Percentiles rank a stretch among this genome's conserved stretches.
Evolutionary conservation across 176 grass and related monocot genomes (phyloP).

Genomic region (Lolium rigidum): DNA sequence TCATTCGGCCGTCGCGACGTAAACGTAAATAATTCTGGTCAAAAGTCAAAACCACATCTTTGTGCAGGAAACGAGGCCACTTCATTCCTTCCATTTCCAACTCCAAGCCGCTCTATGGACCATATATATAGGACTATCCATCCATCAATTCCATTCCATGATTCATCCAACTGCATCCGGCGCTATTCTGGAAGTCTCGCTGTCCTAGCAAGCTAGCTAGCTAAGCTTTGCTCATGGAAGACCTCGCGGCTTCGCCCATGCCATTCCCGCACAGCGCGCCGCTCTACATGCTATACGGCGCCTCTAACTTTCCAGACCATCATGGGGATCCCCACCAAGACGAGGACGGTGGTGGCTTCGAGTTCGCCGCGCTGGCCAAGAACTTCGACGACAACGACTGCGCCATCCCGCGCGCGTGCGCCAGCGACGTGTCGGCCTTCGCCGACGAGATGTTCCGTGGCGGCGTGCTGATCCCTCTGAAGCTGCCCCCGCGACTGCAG

Average conservation of each 20-base stretch:
- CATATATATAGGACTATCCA: background rate
- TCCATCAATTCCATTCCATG: background rate
- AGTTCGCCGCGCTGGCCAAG: conserved; percentile 22
- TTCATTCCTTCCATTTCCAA: background rate
- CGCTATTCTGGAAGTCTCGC: background rate
- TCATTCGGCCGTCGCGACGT: background rate
- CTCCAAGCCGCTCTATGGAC: background rate
- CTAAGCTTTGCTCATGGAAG: conserved; percentile 31
- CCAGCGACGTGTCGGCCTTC: conserved; percentile 44
- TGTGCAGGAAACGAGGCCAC: background rate
- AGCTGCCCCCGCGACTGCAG: conserved; percentile 48
- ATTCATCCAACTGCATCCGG: background rate
- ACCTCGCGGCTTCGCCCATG: conserved; percentile 39
- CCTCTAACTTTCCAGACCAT: background rate
- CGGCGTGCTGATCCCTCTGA: conserved; percentile 39
- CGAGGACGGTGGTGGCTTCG: conserved; percentile 22
- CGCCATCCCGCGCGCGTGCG: conserved; percentile 21
- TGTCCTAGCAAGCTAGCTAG: background rate
- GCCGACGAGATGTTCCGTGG: conserved; percentile 48
- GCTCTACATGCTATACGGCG: conserved; percentile 49
- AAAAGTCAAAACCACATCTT: background rate
- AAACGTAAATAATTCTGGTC: background rate
- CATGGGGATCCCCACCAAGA: background rate
- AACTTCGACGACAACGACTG: background rate
- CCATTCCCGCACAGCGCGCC: conserved; percentile 50